Conservation (phyloP, 176 grass and related monocot species). For the Oryza longistaminata region DNA sequence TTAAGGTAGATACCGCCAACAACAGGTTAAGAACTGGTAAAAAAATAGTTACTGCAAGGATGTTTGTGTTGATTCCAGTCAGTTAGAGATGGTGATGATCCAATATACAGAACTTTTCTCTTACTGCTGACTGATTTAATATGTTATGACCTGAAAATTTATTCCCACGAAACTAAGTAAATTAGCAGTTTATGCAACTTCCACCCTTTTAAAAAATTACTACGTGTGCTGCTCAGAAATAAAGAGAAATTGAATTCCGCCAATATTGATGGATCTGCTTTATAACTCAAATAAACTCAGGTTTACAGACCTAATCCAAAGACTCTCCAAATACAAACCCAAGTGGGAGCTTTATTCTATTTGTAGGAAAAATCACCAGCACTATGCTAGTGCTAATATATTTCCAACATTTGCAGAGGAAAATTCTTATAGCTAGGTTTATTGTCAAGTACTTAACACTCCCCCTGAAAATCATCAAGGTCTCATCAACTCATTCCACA, state of each 20-base stretch:
- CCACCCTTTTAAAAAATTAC: neutral
- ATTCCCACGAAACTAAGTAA: neutral
- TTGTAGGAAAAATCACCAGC: neutral
- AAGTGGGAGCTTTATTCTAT: neutral
- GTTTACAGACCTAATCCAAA: neutral
- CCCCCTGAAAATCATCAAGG: slow-evolving; percentile 1
- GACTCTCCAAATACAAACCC: neutral
- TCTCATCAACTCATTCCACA: neutral
- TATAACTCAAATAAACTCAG: neutral
- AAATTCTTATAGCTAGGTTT: neutral
- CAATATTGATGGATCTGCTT: neutral
- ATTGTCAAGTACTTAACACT: neutral
- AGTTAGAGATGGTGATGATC: neutral
- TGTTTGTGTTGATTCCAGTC: neutral
- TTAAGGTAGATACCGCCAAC: neutral
- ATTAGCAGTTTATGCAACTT: neutral
- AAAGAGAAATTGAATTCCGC: slow-evolving; percentile 1
- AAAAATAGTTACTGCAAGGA: neutral
- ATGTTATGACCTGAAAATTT: neutral
- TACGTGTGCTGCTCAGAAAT: neutral
- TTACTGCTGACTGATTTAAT: neutral
- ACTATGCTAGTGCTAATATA: neutral
- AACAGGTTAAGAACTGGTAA: neutral
- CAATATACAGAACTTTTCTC: neutral
- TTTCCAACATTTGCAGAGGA: slow-evolving; percentile 3